phyloP scores from a whole-genome alignment of 331 rosid species.

The Dryas integrifolia region DNA sequence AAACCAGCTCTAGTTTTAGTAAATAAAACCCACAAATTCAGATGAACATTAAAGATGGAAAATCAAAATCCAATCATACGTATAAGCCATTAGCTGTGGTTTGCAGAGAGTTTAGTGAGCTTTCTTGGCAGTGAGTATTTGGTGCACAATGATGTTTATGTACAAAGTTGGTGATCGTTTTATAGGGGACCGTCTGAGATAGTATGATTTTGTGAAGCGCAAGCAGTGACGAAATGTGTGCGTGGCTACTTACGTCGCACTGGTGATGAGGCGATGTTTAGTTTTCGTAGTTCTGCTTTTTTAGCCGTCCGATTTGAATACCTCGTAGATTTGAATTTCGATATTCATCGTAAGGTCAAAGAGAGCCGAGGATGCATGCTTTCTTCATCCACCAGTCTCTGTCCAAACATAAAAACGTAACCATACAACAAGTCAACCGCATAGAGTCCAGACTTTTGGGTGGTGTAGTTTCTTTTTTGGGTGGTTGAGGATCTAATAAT shows the following conservation, averaged over 20 bases:
- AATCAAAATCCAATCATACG: conserved; percentile 18
- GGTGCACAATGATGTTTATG: background rate
- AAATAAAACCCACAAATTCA: conserved; percentile 8
- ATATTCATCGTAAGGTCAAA: background rate
- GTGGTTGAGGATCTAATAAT: too few relatives aligned
- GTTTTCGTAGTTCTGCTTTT: background rate
- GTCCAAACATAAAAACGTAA: too few relatives aligned
- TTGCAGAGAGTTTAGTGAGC: background rate
- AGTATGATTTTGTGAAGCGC: background rate
- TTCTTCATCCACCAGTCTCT: too few relatives aligned
- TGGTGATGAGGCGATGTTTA: background rate
- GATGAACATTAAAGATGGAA: background rate
- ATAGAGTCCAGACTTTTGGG: too few relatives aligned
- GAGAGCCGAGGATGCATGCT: background rate
- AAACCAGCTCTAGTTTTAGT: background rate
- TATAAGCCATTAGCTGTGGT: conserved; percentile 40
- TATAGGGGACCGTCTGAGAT: background rate
- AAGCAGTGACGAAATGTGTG: conserved; percentile 19
- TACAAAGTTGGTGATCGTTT: background rate
- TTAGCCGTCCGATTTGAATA: background rate
- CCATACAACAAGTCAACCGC: too few relatives aligned
- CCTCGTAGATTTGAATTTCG: background rate
- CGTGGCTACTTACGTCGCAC: background rate
- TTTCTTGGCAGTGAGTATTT: background rate
- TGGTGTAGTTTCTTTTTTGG: too few relatives aligned